phyloP scores from a whole-genome alignment of 2,329 filamentous ascomycete species.

The Cytospora leucostoma region DNA sequence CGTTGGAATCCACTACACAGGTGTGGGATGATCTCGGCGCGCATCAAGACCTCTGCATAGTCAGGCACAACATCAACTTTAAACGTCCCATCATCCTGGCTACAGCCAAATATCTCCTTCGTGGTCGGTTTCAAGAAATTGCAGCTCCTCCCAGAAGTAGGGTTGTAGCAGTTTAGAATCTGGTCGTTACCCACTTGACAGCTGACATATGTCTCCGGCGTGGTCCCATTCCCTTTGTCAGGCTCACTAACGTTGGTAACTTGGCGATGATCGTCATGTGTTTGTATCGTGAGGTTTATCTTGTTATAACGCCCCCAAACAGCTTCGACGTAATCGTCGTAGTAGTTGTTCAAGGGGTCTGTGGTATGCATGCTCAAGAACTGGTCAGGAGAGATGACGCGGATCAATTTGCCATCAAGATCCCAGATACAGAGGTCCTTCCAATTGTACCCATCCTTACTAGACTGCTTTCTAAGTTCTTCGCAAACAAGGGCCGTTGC shows the following conservation, averaged over 20 bases:
- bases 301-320: conserved; percentile 5
- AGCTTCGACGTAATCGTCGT: conserved; percentile 2
- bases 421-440: neutral
- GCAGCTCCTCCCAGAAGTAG: neutral
- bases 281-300: conserved; percentile 7
- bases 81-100: conserved; percentile 12
- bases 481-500: conserved; percentile 4
- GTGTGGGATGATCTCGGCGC: conserved; percentile 14
- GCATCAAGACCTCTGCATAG: neutral
- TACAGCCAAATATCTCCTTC: conserved; percentile 18
- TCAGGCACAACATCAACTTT: neutral
- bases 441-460: conserved; percentile 9
- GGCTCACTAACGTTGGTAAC: neutral
- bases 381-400: conserved; percentile 16
- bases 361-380: conserved; percentile 11
- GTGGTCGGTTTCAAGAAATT: conserved; percentile 15
- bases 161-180: neutral
- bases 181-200: conserved; percentile 3
- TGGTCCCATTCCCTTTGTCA: neutral
- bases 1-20: conserved; percentile 17
- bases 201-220: neutral
- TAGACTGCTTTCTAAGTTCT: neutral
- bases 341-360: conserved; percentile 10
- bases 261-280: neutral
- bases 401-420: neutral